Evolutionary conservation across 2,329 filamentous ascomycete species (phyloP).

Genomic region (Colletotrichum salicis): DNA sequence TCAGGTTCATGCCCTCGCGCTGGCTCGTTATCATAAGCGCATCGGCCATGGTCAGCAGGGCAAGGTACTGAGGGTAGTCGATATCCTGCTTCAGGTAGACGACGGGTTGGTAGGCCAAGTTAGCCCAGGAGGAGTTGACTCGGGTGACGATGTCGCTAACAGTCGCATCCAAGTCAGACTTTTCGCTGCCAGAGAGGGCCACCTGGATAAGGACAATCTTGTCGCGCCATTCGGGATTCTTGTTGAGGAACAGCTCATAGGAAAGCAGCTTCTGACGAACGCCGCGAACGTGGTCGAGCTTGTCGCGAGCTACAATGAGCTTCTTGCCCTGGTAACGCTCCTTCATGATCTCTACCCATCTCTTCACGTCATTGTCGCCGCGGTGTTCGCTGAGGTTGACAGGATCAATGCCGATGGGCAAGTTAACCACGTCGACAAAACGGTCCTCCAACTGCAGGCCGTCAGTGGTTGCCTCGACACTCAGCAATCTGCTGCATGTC

Average conservation of each 20-base stretch:
- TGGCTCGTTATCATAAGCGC: constrained; percentile 94
- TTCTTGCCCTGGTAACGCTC: constrained; percentile 89
- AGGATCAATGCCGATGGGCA: constrained; percentile 92
- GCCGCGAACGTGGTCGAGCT: constrained; percentile 91
- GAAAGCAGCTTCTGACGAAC: constrained; percentile 93
- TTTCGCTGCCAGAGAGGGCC: constrained; percentile 88
- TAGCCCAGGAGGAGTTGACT: constrained; percentile 92
- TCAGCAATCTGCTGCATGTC: constrained; percentile 90
- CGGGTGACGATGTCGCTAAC: constrained; percentile 94
- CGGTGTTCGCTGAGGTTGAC: constrained; percentile 78
- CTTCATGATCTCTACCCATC: constrained; percentile 83
- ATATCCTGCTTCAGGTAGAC: constrained; percentile 97
- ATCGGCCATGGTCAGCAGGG: constrained; percentile 88
- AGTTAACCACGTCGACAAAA: constrained; percentile 87
- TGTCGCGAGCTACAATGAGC: constrained; percentile 92
- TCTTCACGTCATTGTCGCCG: constrained; percentile 75
- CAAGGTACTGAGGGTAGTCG: constrained; percentile 91
- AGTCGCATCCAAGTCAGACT: constrained; percentile 85
- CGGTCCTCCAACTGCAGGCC: constrained; percentile 92
- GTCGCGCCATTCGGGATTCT: constrained; percentile 89
- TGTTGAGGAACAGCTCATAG: constrained; percentile 93
- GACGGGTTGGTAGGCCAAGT: constrained; percentile 89
- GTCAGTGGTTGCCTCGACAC: constrained; percentile 88
- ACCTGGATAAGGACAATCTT: constrained; percentile 94
- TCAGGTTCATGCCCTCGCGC: constrained; percentile 97